Base-by-base conservation (phyloP, 2,329 filamentous ascomycete species). In the Huntiella savannae region DNA sequence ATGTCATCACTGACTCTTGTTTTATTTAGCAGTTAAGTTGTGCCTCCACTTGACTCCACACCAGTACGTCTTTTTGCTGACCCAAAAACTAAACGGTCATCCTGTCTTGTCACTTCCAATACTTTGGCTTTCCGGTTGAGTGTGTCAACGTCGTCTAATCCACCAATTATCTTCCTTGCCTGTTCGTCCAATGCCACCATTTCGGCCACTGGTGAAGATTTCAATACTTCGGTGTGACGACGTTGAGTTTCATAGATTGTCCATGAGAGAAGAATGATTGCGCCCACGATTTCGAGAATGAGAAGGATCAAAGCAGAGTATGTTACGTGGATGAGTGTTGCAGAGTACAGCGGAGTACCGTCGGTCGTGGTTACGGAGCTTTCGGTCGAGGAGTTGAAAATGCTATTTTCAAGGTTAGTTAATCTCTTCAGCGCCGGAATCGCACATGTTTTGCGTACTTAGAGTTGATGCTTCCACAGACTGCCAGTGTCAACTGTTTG, bases 261-360 rank as follows among this genome's bases (percentile, higher is more conserved):
- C 2, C 51, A 51, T 12, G 52, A 10, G 11, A 58, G 48, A 47
- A 59, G 54, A 8, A 43, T 41, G 10, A 49, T 36, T 2, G 53
- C 46, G 2, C 53, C 45, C 6, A 47, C 33, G 8, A 56, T 47
- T 33, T 58, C 55, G 10, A 53, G 43, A 35, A 51, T 46, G 5
- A 58, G 49, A 33, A 57, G 54, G 2, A 53, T 50, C 13, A 58
- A 32, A 51, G 55, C 57, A 0, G 50, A 50, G 55, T 54, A 59
- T 34, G 43, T 49, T n/a, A 57, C 45, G 12, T 46, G 46, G 33
- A 58, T 50, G 41, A 53, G 52, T 2, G 33, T 50, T 34, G 55
- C 48, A 1, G 46, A 43, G 10, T 47, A 8, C 8, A 55, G 48
- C 4, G 52, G 48, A 16, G 47, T 49, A 13, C 56, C 55, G 3